These are phyloP conservation scores for Exidia glandulosa DNA, from an alignment of 768 basidiomycete species.

Conservation along the genomic window DNA sequence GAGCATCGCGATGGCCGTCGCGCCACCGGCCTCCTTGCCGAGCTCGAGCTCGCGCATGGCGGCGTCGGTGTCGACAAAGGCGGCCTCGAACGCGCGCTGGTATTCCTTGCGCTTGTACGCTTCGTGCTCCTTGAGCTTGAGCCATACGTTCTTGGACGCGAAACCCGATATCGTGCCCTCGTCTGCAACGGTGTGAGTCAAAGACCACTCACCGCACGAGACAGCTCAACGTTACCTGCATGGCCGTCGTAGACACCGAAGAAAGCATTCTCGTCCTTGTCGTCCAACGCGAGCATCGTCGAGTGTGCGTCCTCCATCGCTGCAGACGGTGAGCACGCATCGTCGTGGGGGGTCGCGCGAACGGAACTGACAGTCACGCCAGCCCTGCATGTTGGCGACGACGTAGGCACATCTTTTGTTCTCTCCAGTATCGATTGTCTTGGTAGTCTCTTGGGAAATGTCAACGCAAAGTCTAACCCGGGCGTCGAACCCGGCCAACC, in stretches of 20 bases:
- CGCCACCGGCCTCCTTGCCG: neutral
- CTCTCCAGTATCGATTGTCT: neutral
- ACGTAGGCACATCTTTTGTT: neutral
- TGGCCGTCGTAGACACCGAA: neutral
- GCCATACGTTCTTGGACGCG: neutral
- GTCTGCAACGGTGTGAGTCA: neutral
- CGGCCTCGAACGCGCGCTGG: neutral
- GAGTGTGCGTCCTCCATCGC: constrained; percentile 1
- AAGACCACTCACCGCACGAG: neutral
- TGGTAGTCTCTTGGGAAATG: neutral
- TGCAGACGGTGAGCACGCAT: neutral
- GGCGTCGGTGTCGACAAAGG: neutral
- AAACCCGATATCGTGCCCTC: neutral
- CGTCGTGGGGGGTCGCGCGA: neutral
- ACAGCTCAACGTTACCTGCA: neutral
- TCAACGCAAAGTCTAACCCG: neutral
- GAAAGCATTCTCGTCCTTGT: neutral
- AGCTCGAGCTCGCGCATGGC: neutral
- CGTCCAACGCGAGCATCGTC: neutral
- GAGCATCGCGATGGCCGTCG: neutral
- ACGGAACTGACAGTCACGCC: neutral
- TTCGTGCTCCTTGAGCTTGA: neutral
- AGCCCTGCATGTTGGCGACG: neutral
- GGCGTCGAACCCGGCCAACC: neutral
- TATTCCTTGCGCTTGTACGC: neutral